phyloP scores from a whole-genome alignment of 768 basidiomycete genomes.

The Lactarius sanguifluus region DNA sequence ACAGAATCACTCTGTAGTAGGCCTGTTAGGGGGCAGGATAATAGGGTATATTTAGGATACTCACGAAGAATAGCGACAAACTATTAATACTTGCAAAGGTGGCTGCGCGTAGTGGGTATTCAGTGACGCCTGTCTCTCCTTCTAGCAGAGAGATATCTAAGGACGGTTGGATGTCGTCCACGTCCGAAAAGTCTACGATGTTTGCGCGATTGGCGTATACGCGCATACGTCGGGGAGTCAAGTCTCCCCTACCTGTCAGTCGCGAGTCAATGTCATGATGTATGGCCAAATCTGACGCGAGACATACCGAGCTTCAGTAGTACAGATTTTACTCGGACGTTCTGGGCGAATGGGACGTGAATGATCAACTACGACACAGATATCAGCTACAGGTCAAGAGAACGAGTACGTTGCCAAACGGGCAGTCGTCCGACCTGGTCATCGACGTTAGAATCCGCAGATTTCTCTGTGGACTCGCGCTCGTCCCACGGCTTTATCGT shows the following conservation, averaged over 20 bases:
- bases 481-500: constrained; percentile 83
- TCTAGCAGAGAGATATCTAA: constrained; percentile 69
- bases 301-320: constrained; percentile 69
- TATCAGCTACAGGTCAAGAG: no score
- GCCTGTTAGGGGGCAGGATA: constrained; percentile 17
- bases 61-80: constrained; percentile 76
- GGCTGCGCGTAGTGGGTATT: constrained; percentile 76
- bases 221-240: constrained; percentile 71
- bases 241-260: constrained; percentile 66
- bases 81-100: constrained; percentile 75
- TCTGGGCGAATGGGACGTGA: constrained; percentile 77
- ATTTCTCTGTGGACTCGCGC: constrained; percentile 64
- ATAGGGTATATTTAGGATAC: constrained; percentile 36
- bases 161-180: constrained; percentile 66
- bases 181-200: constrained; percentile 77
- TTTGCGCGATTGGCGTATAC: constrained; percentile 71
- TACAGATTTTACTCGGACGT: constrained; percentile 72
- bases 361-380: constrained; percentile 61
- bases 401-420: background rate
- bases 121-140: constrained; percentile 64
- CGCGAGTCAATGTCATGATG: constrained; percentile 17
- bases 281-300: constrained; percentile 6
- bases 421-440: constrained; percentile 63
- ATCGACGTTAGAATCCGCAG: constrained; percentile 77
- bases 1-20: constrained; percentile 57